Conservation (phyloP, 371 early-diverging fungal species). For the Amoeboradix gromovi region DNA sequence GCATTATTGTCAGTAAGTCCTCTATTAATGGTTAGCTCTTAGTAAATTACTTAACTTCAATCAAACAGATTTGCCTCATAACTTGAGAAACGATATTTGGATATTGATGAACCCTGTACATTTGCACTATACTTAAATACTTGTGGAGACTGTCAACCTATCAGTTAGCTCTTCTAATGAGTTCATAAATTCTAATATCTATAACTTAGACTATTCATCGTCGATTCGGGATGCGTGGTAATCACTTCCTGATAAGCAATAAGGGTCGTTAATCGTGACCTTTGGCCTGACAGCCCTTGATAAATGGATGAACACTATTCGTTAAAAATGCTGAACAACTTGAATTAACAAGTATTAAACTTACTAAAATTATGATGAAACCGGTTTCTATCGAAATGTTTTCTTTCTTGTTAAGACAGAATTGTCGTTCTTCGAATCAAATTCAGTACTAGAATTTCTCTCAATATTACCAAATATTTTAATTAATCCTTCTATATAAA, state of each 20-base stretch:
- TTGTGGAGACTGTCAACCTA: background rate
- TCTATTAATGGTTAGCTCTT: background rate
- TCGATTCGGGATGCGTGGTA: background rate
- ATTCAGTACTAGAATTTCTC: background rate
- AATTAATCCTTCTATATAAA: background rate
- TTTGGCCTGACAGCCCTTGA: no score
- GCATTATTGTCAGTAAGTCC: no score
- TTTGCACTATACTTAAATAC: background rate
- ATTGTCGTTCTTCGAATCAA: background rate
- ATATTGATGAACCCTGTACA: background rate
- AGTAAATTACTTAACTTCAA: background rate
- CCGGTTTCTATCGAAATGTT: background rate
- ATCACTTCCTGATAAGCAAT: background rate
- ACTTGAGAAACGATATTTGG: background rate
- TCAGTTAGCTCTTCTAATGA: no score
- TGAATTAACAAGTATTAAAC: no score
- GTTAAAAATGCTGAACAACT: no score
- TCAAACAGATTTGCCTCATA: background rate
- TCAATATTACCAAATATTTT: background rate
- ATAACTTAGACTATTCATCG: background rate
- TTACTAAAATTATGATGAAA: no score
- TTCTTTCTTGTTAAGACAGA: background rate
- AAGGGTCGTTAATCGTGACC: no score
- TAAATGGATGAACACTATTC: no score
- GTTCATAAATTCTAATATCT: no score